phyloP scores from a whole-genome alignment of 2,329 filamentous ascomycete genomes.

The Fusarium pseudoanthophilum region DNA sequence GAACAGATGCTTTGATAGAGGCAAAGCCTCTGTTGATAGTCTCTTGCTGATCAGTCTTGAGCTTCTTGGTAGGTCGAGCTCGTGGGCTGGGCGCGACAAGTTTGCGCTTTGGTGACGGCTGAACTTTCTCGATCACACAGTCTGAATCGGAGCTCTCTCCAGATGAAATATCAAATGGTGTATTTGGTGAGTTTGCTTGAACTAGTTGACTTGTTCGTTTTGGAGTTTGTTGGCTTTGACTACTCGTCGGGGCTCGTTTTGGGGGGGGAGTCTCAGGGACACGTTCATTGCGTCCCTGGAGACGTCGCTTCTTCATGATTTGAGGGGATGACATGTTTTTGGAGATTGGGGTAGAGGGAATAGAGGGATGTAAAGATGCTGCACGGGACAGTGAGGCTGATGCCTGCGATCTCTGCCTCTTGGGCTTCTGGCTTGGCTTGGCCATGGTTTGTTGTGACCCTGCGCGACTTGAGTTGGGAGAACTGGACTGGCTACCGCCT shows the following conservation, averaged over 20 bases:
- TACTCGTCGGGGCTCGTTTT: neutral
- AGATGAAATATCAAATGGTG: conserved; percentile 37
- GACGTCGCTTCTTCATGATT: neutral
- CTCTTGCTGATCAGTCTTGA: neutral
- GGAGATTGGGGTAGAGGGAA: neutral
- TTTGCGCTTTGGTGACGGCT: conserved; percentile 27
- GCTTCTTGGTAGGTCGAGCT: conserved; percentile 16
- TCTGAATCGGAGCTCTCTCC: conserved; percentile 30
- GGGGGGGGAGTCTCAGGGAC: conserved; percentile 11
- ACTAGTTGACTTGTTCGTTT: neutral
- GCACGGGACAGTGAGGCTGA: neutral
- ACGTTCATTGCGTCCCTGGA: neutral
- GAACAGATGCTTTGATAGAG: neutral
- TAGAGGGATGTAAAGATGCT: neutral
- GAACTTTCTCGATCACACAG: conserved; percentile 20
- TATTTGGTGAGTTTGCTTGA: conserved; percentile 25
- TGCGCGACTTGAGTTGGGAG: neutral
- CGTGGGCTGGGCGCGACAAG: neutral
- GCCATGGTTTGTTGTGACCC: neutral
- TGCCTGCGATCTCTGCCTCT: neutral
- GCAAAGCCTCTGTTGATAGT: neutral
- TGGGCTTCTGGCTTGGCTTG: neutral
- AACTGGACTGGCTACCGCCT: neutral
- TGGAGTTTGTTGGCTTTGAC: neutral
- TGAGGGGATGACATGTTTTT: conserved; percentile 9